Percentiles rank a stretch among this genome's conserved stretches.
These are phyloP conservation scores for Escovopsis weberi DNA, from an alignment of 2,329 filamentous ascomycete species.

Conservation along the genomic window DNA sequence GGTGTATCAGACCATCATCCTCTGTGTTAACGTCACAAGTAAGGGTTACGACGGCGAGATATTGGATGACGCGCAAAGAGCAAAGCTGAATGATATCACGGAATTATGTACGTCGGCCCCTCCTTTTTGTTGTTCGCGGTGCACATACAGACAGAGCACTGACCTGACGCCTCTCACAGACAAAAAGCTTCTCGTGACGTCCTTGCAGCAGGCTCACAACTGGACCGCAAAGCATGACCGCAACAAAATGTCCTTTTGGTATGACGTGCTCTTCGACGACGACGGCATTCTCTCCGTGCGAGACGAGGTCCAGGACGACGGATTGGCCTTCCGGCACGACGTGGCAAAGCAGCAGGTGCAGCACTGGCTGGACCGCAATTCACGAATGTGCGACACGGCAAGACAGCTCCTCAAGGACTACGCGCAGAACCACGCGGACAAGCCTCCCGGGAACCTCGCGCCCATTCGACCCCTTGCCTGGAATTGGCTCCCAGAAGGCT, in stretches of 20 bases:
- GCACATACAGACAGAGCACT: no score
- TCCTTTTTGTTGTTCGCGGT: not conserved
- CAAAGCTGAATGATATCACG: constrained; percentile 46
- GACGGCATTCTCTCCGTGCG: constrained; percentile 31
- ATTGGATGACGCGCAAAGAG: constrained; percentile 40
- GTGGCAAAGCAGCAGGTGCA: constrained; percentile 45
- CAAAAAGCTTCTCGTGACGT: constrained; percentile 52
- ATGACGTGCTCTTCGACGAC: constrained; percentile 49
- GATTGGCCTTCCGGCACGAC: constrained; percentile 38
- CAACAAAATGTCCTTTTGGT: constrained; percentile 58
- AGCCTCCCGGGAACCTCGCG: constrained; percentile 34
- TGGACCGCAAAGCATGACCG: constrained; percentile 55
- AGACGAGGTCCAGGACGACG: constrained; percentile 37
- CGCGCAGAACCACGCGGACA: constrained; percentile 31
- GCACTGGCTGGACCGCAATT: constrained; percentile 49
- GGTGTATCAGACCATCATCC: constrained; percentile 49
- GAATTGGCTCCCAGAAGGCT: constrained; percentile 36
- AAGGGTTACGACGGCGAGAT: constrained; percentile 53
- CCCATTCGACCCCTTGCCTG: constrained; percentile 37
- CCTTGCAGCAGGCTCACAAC: constrained; percentile 52
- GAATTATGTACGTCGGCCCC: constrained; percentile 40
- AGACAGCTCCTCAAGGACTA: constrained; percentile 40
- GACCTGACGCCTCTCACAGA: constrained; percentile 23
- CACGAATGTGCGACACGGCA: constrained; percentile 42
- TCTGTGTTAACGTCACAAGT: constrained; percentile 52